These are phyloP conservation scores for Medicago lupulina DNA, from an alignment of 306 rosid genomes.

Conservation along the genomic window DNA sequence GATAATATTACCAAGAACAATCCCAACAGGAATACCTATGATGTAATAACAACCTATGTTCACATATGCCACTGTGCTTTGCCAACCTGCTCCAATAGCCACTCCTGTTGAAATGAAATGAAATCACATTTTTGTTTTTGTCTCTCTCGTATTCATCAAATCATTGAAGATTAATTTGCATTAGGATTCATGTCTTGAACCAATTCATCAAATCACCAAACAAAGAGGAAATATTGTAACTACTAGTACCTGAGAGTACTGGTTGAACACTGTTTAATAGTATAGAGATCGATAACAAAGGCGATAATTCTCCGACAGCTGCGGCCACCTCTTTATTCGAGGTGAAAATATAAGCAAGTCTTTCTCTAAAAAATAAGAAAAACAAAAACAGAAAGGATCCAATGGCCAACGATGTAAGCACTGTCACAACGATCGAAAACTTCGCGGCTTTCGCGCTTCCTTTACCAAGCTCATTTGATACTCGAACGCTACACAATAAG, in stretches of 20 bases:
- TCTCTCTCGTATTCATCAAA: background rate
- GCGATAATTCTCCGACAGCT: slow-evolving; percentile 58
- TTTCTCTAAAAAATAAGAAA: slow-evolving; percentile 52
- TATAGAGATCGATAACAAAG: slow-evolving; percentile 59
- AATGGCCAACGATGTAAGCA: slow-evolving; percentile 45
- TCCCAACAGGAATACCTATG: slow-evolving; percentile 56
- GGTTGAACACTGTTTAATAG: slow-evolving; percentile 67
- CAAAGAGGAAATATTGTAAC: slow-evolving; percentile 5
- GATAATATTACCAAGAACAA: slow-evolving; percentile 47
- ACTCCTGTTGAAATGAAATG: slow-evolving; percentile 49
- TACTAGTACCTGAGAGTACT: slow-evolving; percentile 53
- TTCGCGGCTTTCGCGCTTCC: slow-evolving; percentile 65
- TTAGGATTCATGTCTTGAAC: background rate
- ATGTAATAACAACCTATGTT: slow-evolving; percentile 59
- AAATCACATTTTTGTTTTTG: slow-evolving; percentile 10
- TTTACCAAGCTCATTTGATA: slow-evolving; percentile 67
- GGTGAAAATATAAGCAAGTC: slow-evolving; percentile 58
- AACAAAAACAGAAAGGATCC: slow-evolving; percentile 51
- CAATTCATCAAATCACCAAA: background rate
- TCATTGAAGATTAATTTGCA: background rate
- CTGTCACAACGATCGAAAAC: slow-evolving; percentile 53
- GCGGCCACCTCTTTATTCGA: slow-evolving; percentile 44
- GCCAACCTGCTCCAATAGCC: slow-evolving; percentile 67
- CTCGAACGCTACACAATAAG: slow-evolving; percentile 54
- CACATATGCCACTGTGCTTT: slow-evolving; percentile 55